Evolutionary conservation across 2,329 filamentous ascomycete species (phyloP).

Genomic region (Fusarium sambucinum): DNA sequence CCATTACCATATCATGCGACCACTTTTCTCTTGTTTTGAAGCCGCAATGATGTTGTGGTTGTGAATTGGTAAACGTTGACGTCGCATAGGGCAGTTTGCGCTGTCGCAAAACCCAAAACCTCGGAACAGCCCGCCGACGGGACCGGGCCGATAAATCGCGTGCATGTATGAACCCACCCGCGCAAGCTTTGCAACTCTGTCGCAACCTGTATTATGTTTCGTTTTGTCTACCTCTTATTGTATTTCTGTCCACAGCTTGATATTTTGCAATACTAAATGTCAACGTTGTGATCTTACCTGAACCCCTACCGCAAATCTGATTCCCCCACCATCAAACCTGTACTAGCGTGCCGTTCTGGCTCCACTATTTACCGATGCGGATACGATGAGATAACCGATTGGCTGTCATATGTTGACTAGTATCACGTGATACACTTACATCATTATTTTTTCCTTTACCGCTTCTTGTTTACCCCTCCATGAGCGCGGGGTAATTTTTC

Average conservation of each 20-base stretch:
- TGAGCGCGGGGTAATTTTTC: constrained; percentile 40
- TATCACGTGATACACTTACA: constrained; percentile 38
- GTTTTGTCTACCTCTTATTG: background rate
- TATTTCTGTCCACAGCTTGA: background rate
- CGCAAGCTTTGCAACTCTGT: background rate
- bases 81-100: constrained; percentile 29
- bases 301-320: constrained; percentile 38
- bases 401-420: background rate
- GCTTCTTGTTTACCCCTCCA: constrained; percentile 38
- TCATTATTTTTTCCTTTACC: constrained; percentile 34
- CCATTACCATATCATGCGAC: constrained; percentile 15
- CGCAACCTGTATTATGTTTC: background rate
- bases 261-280: background rate
- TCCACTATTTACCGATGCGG: constrained; percentile 38
- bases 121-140: constrained; percentile 4
- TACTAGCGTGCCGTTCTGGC: constrained; percentile 43
- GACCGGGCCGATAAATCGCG: background rate
- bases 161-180: background rate
- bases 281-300: constrained; percentile 20
- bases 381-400: constrained; percentile 37
- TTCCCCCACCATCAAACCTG: constrained; percentile 26
- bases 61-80: background rate
- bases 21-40: constrained; percentile 2
- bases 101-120: constrained; percentile 12
- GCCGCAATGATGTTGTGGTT: background rate